phyloP scores from a whole-genome alignment of 192 early-diverging fungal genomes.

The Mortierella claussenii region DNA sequence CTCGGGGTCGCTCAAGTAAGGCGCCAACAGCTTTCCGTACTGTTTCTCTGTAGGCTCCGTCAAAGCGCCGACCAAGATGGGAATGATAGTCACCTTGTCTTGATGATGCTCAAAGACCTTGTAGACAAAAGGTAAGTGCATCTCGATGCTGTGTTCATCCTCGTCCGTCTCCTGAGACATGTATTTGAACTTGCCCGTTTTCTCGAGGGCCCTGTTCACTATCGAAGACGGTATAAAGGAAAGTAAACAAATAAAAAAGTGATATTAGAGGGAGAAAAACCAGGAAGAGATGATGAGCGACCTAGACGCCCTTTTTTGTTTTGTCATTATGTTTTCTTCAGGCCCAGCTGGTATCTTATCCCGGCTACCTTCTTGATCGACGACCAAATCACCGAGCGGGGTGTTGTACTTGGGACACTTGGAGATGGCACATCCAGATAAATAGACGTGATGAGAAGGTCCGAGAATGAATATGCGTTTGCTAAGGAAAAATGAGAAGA shows the following conservation, averaged over 20 bases:
- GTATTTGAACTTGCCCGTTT: conserved; percentile 70
- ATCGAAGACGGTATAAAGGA: neutral
- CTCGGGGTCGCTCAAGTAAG: conserved; percentile 73
- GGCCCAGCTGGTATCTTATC: neutral
- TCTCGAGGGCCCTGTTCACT: conserved; percentile 73
- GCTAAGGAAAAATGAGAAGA: conserved; percentile 37
- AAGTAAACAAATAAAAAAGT: conserved; percentile 2
- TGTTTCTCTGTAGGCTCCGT: conserved; percentile 64
- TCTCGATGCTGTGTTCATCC: conserved; percentile 96
- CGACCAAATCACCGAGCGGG: conserved; percentile 83
- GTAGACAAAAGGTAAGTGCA: conserved; percentile 94
- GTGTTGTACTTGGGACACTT: conserved; percentile 80
- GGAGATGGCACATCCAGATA: conserved; percentile 84
- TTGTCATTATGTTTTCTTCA: too few relatives aligned
- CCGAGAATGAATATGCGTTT: conserved; percentile 92
- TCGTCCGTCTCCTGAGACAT: conserved; percentile 83
- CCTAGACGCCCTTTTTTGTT: too few relatives aligned
- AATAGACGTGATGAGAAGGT: conserved; percentile 91
- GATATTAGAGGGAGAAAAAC: neutral
- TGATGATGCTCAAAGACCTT: conserved; percentile 78
- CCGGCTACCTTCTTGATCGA: conserved; percentile 72
- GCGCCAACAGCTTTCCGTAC: conserved; percentile 80
- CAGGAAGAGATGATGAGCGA: too few relatives aligned
- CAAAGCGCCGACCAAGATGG: conserved; percentile 88
- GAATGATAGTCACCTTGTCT: conserved; percentile 77